Percentiles rank a stretch among this genome's conserved stretches.
These are phyloP conservation scores for Diaporthe ampelina DNA, from an alignment of 2,329 filamentous ascomycete genomes.

Conservation along the genomic window DNA sequence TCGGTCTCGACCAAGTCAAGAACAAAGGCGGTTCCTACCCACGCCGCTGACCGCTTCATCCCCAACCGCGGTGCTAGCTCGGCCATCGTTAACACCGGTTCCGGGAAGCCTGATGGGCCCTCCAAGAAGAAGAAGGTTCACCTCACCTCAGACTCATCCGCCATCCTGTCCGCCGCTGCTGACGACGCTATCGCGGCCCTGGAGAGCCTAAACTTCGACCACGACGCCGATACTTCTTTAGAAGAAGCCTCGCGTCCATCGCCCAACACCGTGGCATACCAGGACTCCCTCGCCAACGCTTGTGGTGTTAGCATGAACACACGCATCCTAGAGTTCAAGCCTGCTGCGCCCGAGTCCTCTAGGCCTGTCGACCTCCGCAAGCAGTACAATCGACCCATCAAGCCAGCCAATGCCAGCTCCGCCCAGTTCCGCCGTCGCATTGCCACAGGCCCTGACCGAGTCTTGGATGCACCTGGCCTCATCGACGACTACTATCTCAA, in stretches of 20 bases:
- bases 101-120: conserved; percentile 82
- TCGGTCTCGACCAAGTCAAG: conserved; percentile 61
- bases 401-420: conserved; percentile 78
- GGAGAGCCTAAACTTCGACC: conserved; percentile 83
- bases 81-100: conserved; percentile 84
- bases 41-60: conserved; percentile 92
- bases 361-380: conserved; percentile 98
- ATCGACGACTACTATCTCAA: conserved; percentile 99
- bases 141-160: conserved; percentile 77
- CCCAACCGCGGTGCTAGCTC: conserved; percentile 94
- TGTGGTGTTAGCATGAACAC: conserved; percentile 95
- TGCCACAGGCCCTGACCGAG: conserved; percentile 93
- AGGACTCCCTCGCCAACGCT: conserved; percentile 89
- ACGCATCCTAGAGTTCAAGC: conserved; percentile 98
- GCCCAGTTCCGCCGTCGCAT: conserved; percentile 93
- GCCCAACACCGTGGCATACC: conserved; percentile 90
- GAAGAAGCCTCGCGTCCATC: conserved; percentile 79
- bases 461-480: conserved; percentile 94
- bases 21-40: conserved; percentile 84
- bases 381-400: conserved; percentile 97
- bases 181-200: conserved; percentile 86
- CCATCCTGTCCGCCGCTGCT: conserved; percentile 81
- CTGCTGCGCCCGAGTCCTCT: conserved; percentile 95
- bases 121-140: conserved; percentile 82
- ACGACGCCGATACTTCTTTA: conserved; percentile 72